A percentile compares a stretch with the other conserved stretches of the same genome.
These are phyloP conservation scores for Torrubiella hemipterigena DNA, from an alignment of 2,329 filamentous ascomycete species.

Conservation along the genomic window DNA sequence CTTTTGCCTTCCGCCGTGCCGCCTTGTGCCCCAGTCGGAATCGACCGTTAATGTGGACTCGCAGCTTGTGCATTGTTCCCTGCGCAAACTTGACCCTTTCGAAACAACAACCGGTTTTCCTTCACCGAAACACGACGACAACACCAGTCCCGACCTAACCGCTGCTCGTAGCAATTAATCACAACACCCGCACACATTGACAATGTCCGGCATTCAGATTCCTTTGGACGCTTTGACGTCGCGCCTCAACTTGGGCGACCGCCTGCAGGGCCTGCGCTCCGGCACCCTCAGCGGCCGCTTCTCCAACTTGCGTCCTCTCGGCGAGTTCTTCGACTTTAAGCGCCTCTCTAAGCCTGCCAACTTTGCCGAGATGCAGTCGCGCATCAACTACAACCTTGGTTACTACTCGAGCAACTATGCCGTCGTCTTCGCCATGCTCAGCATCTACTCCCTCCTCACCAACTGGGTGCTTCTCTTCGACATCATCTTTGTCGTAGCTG, in stretches of 20 bases:
- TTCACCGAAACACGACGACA: too few relatives aligned
- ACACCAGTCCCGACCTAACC: too few relatives aligned
- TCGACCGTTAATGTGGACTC: too few relatives aligned
- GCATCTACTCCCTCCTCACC: conserved; percentile 87
- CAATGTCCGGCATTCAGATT: conserved; percentile 82
- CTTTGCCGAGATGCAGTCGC: conserved; percentile 79
- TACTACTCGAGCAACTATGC: conserved; percentile 99
- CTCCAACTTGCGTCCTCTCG: conserved; percentile 79
- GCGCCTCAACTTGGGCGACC: conserved; percentile 73
- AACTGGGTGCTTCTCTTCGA: conserved; percentile 82
- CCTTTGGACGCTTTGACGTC: conserved; percentile 86
- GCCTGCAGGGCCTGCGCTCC: conserved; percentile 71
- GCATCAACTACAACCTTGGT: conserved; percentile 92
- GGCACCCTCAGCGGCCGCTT: conserved; percentile 74
- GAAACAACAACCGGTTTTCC: too few relatives aligned
- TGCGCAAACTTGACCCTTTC: too few relatives aligned
- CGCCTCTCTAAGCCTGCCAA: conserved; percentile 87
- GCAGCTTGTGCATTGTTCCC: too few relatives aligned
- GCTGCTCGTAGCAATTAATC: too few relatives aligned
- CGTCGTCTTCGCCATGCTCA: conserved; percentile 85
- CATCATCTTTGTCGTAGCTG: conserved; percentile 74
- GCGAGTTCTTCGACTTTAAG: conserved; percentile 94
- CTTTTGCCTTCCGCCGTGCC: too few relatives aligned
- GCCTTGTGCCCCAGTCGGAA: too few relatives aligned
- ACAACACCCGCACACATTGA: conserved; percentile 10